Evolutionary conservation across 306 rosid genomes (phyloP).

Genomic region (Clitoria ternatea): DNA sequence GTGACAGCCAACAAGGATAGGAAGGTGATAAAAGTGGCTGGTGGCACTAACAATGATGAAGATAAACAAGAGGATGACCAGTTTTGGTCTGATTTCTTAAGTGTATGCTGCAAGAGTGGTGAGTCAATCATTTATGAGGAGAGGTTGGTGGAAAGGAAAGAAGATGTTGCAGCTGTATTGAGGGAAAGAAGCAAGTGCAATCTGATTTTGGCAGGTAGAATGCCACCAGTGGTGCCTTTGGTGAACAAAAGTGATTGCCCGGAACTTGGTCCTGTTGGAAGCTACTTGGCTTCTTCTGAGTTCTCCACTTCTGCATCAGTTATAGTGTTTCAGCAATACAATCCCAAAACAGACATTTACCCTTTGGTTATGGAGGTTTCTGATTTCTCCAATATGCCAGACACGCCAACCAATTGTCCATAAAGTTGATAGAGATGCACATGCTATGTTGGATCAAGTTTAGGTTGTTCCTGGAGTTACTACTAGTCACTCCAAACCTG

Average conservation of each 20-base stretch:
- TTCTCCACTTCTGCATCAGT: slow-evolving; percentile 51
- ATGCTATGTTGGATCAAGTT: background rate
- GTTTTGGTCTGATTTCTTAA: slow-evolving; percentile 34
- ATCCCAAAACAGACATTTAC: slow-evolving; percentile 22
- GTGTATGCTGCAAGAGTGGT: background rate
- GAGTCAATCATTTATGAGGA: slow-evolving; percentile 43
- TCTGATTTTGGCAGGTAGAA: slow-evolving; percentile 50
- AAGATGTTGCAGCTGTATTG: slow-evolving; percentile 25
- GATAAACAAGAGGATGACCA: slow-evolving; percentile 40
- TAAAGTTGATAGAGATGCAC: background rate
- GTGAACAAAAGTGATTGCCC: slow-evolving; percentile 39
- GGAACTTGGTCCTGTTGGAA: slow-evolving; percentile 68
- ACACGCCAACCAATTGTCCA: slow-evolving; percentile 19
- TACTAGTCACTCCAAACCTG: background rate
- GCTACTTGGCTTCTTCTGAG: slow-evolving; percentile 57
- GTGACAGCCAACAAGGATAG: slow-evolving; percentile 29
- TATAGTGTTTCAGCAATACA: slow-evolving; percentile 52
- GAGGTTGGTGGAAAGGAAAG: slow-evolving; percentile 42
- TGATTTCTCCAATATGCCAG: slow-evolving; percentile 28
- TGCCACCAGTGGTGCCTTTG: slow-evolving; percentile 45
- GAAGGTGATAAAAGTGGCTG: slow-evolving; percentile 14
- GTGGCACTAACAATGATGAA: background rate
- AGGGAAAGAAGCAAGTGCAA: slow-evolving; percentile 38
- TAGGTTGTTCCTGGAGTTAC: background rate
- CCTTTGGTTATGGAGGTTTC: slow-evolving; percentile 50